Percentiles rank a stretch among this genome's conserved stretches.
Evolutionary conservation across 306 rosid genomes (phyloP).

Genomic region (Lablab purpureus): DNA sequence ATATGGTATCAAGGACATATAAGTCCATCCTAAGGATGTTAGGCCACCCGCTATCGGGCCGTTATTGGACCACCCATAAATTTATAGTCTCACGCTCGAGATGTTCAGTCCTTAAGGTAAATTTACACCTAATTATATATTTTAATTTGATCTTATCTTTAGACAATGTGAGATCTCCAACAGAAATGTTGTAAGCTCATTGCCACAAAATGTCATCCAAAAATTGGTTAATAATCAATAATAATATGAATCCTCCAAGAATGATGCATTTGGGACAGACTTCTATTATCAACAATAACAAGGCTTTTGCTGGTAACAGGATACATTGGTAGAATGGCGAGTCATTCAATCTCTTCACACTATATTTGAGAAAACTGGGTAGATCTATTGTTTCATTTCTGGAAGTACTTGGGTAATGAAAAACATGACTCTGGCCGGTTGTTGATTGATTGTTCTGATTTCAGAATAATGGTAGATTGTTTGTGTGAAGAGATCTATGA

Average conservation of each 20-base stretch:
- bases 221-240: conserved; percentile 25
- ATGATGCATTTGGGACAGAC: neutral
- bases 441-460: conserved; percentile 8
- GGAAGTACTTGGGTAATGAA: neutral
- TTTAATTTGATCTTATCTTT: no score
- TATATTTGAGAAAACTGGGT: neutral
- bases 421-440: neutral
- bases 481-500: neutral
- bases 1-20: no score
- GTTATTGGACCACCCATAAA: no score
- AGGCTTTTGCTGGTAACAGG: neutral
- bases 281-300: conserved; percentile 19
- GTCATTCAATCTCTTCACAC: conserved; percentile 1
- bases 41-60: no score
- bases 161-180: no score
- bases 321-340: conserved; percentile 1
- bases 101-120: no score
- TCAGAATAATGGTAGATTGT: neutral
- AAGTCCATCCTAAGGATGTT: no score
- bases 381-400: conserved; percentile 6
- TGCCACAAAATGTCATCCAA: neutral
- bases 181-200: neutral
- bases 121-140: no score
- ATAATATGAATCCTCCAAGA: conserved; percentile 14
- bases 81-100: no score